Conservation (phyloP, 2,329 filamentous ascomycete genomes). For the Ceratocystis colombiana region DNA sequence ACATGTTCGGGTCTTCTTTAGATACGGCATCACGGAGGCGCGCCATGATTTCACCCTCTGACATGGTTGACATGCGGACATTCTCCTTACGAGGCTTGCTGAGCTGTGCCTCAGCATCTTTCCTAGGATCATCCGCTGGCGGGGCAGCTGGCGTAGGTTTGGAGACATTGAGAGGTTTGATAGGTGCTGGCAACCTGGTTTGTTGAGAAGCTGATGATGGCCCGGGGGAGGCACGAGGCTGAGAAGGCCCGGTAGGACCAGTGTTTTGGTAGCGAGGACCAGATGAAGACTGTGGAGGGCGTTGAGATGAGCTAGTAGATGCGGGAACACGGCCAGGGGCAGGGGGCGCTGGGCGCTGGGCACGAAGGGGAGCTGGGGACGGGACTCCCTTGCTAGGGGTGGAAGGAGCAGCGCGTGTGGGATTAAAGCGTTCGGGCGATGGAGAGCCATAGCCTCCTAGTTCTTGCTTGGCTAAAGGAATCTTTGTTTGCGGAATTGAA, state of each 20-base stretch:
- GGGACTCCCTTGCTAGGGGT: constrained; percentile 44
- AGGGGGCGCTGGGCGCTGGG: constrained; percentile 74
- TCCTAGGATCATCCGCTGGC: constrained; percentile 56
- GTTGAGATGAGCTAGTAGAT: constrained; percentile 20
- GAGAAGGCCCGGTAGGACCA: constrained; percentile 36
- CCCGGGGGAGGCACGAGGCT: constrained; percentile 25
- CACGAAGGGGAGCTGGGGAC: constrained; percentile 50
- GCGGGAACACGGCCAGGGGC: constrained; percentile 38
- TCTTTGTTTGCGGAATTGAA: constrained; percentile 69
- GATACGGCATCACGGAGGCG: constrained; percentile 90
- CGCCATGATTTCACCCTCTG: constrained; percentile 92
- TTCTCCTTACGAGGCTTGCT: constrained; percentile 84
- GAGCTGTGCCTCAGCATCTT: constrained; percentile 80
- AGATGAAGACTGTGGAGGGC: constrained; percentile 32
- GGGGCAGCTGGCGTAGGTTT: constrained; percentile 46
- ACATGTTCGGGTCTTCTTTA: constrained; percentile 86
- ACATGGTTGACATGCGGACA: constrained; percentile 97
- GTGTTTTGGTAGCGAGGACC: constrained; percentile 48
- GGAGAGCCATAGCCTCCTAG: constrained; percentile 48
- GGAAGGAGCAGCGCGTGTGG: constrained; percentile 71
- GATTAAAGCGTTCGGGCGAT: constrained; percentile 66
- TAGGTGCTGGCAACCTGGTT: constrained; percentile 49
- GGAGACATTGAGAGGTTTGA: constrained; percentile 70
- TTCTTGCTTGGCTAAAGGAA: constrained; percentile 80
- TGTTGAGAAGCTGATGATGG: constrained; percentile 34